phyloP scores from a whole-genome alignment of 2,329 filamentous ascomycete genomes.

The Fusarium anthophilum region DNA sequence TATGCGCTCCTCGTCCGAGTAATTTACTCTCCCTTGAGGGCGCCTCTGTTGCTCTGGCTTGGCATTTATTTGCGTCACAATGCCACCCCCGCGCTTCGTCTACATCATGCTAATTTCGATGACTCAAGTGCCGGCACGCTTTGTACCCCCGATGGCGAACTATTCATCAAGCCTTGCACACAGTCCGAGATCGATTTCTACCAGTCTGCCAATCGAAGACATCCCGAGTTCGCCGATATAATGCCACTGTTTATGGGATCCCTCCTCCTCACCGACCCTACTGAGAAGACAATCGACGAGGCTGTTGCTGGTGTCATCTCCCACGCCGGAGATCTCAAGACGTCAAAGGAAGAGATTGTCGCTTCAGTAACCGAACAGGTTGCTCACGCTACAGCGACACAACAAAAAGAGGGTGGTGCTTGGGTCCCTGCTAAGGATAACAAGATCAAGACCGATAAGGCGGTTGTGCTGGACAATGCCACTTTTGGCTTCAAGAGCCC shows the following conservation, averaged over 20 bases:
- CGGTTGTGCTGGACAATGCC: conserved; percentile 87
- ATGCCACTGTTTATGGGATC: conserved; percentile 90
- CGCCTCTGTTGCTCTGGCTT: neutral
- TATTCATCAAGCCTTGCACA: conserved; percentile 96
- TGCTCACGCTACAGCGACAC: conserved; percentile 24
- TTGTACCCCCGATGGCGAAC: conserved; percentile 80
- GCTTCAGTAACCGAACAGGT: conserved; percentile 48
- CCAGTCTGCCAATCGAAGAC: conserved; percentile 71
- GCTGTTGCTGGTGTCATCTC: conserved; percentile 56
- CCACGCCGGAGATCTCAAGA: conserved; percentile 46
- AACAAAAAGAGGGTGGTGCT: conserved; percentile 39
- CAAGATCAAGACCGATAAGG: conserved; percentile 78
- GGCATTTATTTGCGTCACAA: conserved; percentile 24
- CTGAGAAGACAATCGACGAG: conserved; percentile 60
- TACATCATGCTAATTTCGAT: conserved; percentile 23
- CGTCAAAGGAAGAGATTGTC: conserved; percentile 47
- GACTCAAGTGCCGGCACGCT: conserved; percentile 83
- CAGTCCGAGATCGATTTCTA: conserved; percentile 89
- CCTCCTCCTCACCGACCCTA: conserved; percentile 71
- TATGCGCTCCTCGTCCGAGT: neutral
- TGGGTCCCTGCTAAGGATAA: conserved; percentile 62
- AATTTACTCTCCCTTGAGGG: conserved; percentile 1
- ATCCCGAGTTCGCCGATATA: conserved; percentile 78
- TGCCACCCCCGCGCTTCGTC: conserved; percentile 3
- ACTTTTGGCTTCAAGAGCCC: conserved; percentile 82